Evolutionary conservation across 2,329 filamentous ascomycete species (phyloP).

Genomic region (Sclerotinia nivalis): DNA sequence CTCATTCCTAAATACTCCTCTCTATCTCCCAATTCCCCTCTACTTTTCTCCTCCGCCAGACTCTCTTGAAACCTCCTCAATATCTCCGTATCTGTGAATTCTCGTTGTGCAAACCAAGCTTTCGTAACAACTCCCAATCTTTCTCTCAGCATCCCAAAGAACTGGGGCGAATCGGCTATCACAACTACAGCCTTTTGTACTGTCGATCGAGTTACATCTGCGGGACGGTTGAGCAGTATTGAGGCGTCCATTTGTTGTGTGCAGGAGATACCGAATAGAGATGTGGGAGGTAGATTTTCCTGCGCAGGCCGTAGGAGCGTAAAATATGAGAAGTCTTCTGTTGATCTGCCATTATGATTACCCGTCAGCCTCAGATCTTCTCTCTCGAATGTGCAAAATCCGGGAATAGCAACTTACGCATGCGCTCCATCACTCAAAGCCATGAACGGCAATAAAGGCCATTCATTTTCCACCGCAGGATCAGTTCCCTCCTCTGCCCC

Average conservation of each 20-base stretch:
- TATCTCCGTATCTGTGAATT: conserved; percentile 91
- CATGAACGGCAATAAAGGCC: conserved; percentile 93
- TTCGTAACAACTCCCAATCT: conserved; percentile 86
- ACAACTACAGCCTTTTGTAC: conserved; percentile 98
- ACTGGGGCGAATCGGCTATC: conserved; percentile 85
- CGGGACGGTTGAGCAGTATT: conserved; percentile 72
- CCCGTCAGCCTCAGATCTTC: conserved; percentile 17
- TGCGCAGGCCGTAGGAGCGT: conserved; percentile 72
- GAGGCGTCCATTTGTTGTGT: conserved; percentile 86
- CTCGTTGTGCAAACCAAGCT: conserved; percentile 93
- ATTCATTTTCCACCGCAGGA: conserved; percentile 81
- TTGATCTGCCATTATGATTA: conserved; percentile 55
- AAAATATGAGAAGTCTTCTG: conserved; percentile 98
- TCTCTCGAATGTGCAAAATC: neutral
- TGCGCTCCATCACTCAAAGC: conserved; percentile 94
- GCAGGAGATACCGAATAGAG: conserved; percentile 93
- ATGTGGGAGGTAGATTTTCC: conserved; percentile 62
- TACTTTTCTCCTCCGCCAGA: conserved; percentile 65
- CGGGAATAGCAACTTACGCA: conserved; percentile 57
- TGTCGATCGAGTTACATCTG: conserved; percentile 93
- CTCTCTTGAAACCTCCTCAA: conserved; percentile 89
- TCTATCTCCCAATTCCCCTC: conserved; percentile 67
- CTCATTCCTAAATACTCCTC: conserved; percentile 90
- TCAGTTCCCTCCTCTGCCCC: conserved; percentile 73
- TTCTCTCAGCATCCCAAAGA: conserved; percentile 87